Evolutionary conservation across 257 asterid species (phyloP), one percentile per base, ranked within the genome.

Genomic region (Apocynum venetum): DNA sequence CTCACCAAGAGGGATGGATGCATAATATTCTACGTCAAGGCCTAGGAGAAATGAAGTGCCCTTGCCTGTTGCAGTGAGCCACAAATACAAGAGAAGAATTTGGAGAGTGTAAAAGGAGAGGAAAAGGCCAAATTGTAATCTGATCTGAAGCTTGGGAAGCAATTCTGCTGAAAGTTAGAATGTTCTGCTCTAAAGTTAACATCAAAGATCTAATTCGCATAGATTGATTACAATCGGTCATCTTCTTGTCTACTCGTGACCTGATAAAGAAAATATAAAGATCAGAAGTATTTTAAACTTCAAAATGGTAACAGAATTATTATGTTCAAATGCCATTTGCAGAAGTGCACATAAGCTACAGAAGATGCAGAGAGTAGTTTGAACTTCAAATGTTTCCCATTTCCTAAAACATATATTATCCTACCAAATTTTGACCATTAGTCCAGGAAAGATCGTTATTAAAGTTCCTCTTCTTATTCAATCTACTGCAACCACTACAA

Each of bases 131-230:
- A 59, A 46, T 55, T 4, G 19, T 13, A 19, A n/a, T 56, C 67
- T 41, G 53, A 41, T 38, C 41, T 25, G 19, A 55, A 38, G n/a
- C 67, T 73, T 55, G 68, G 56, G 52, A 56, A 38, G 6, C 66
- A 52, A 72, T 72, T 72, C 77, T 73, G 41, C 77, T 1, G 52
- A 56, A 72, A 40, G 12, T 14, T 52, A 36, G 13, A 66, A 73
- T 73, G 51, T 74, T 64, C 68, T 10, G 55, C 56, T 56, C 76
- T 74, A 61, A 14, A 35, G 25, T 53, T 53, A 38, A 73, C 76
- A 73, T 7, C 76, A 17, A 25, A n/a, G 20, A 73, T 47, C 76
- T 35, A 73, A 40, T 55, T 51, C 15, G 38, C 41, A 51, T 72
- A 1, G 36, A 53, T 20, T 73, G 67, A 55, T 73, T 55, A 12